A percentile compares a stretch with the other conserved stretches of the same genome.
Evolutionary conservation across 331 rosid genomes (phyloP).

Genomic region (Quercus tomentella): DNA sequence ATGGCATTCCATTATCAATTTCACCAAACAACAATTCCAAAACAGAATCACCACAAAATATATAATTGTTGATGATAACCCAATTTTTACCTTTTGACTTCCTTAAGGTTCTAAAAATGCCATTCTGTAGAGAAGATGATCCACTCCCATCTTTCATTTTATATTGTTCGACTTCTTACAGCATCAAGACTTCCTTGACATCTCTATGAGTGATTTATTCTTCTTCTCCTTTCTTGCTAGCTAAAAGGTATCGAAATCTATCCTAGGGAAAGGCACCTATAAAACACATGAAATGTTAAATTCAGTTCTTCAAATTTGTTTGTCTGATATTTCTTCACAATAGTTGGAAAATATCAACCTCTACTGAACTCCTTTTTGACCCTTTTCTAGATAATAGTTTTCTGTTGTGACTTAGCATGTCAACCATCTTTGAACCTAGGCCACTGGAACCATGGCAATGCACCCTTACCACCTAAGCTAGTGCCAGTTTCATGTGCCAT

Average conservation of each 20-base stretch:
- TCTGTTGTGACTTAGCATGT: too few species aligned
- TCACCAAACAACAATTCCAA: not conserved
- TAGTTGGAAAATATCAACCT: not conserved
- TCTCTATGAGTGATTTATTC: not conserved
- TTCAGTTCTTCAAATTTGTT: not conserved
- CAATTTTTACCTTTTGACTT: not conserved
- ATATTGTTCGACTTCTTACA: not conserved
- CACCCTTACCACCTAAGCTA: too few species aligned
- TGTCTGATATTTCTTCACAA: not conserved
- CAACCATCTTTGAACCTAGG: too few species aligned
- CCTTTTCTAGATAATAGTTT: too few species aligned
- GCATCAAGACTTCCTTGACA: not conserved
- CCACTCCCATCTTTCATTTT: not conserved
- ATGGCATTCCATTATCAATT: too few species aligned
- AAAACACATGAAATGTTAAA: not conserved
- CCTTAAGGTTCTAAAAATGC: not conserved
- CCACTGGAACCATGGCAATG: too few species aligned
- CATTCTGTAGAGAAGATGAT: not conserved
- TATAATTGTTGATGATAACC: not conserved
- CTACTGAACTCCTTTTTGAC: too few species aligned
- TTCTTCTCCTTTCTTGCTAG: not conserved
- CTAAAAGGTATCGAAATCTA: not conserved
- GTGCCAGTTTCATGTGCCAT: too few species aligned
- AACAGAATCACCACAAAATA: not conserved
- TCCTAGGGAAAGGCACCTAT: not conserved